These are phyloP conservation scores for Plasmodium fragile DNA, from an alignment of 169 alveolate species.

Conservation along the genomic window DNA sequence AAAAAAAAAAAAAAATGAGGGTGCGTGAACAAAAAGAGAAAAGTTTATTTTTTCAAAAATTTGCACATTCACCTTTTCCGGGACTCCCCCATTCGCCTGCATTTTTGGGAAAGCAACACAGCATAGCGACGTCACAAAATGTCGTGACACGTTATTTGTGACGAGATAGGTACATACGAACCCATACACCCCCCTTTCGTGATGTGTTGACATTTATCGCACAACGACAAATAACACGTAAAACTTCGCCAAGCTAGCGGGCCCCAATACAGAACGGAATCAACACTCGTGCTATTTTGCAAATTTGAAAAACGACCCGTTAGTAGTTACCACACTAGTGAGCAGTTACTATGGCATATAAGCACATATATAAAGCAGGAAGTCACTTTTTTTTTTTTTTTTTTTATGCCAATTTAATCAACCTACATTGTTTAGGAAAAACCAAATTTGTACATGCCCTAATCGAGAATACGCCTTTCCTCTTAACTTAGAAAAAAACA, in stretches of 20 bases:
- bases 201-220: neutral
- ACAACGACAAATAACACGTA: neutral
- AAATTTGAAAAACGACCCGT: neutral
- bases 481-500: neutral
- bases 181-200: neutral
- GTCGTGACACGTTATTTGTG: neutral
- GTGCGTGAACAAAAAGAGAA: neutral
- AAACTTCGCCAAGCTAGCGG: neutral
- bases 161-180: neutral
- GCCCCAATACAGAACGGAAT: neutral
- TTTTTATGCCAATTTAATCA: neutral
- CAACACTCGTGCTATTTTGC: neutral
- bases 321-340: neutral
- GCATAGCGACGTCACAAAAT: neutral
- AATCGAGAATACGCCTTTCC: neutral
- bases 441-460: neutral
- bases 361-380: neutral
- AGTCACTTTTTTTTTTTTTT: neutral
- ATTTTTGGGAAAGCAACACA: neutral
- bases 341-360: neutral
- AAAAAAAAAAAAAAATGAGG: neutral
- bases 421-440: neutral
- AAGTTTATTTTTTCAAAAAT: neutral
- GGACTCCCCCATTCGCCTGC: neutral
- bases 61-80: neutral